Evolutionary conservation across 2,329 filamentous ascomycete genomes (phyloP), one percentile per base, ranked within the genome.

Genomic region (Trichoderma citrinoviride): DNA sequence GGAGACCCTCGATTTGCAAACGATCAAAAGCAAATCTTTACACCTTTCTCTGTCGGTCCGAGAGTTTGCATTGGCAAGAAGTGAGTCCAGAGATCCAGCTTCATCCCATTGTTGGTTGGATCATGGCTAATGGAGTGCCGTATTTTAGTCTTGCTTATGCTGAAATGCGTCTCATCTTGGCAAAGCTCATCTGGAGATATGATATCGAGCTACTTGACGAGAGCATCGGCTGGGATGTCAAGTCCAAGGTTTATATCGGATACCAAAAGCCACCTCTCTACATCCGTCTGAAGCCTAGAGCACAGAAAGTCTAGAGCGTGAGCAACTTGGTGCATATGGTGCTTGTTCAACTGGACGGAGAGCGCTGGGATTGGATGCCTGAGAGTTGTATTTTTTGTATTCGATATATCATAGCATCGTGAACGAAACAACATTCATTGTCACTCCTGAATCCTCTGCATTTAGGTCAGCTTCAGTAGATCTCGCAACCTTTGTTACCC

Each of bases 1-100:
- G 70, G 68, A 8, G 69, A 72, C 17, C 25, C 58, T 1, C 63
- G 58, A 14, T 73, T 69, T 40, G 68, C 55, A 1, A 62, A 64
- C 17, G 74, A 77, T 58, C 61, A 69, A 17, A 68, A 57, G 7
- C 66, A 71, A 6, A 68, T 68, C 0, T 54, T 75, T 1, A 71
- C 73, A 60, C 74, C 75, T 0, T 77, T 77, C 40, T 68, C 67
- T 0, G 15, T 69, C 50, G 74, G 75, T 0, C 71, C 73, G 1
- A 68, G 75, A 15, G 70, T 71, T 41, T 77, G 74, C 52, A 67
- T 76, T 29, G 75, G 75, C 3, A 72, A 70, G 67, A 74, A 73
- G 76, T 77, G 40, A 66, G 68, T 57, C n/a, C 2, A 3, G 1
- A 19, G 3, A 10, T 3, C 7, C 14, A 15, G 3, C 6, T 3